These are phyloP conservation scores for Agarophyton chilense DNA, from an alignment of 23 red algal species.

Conservation along the genomic window DNA sequence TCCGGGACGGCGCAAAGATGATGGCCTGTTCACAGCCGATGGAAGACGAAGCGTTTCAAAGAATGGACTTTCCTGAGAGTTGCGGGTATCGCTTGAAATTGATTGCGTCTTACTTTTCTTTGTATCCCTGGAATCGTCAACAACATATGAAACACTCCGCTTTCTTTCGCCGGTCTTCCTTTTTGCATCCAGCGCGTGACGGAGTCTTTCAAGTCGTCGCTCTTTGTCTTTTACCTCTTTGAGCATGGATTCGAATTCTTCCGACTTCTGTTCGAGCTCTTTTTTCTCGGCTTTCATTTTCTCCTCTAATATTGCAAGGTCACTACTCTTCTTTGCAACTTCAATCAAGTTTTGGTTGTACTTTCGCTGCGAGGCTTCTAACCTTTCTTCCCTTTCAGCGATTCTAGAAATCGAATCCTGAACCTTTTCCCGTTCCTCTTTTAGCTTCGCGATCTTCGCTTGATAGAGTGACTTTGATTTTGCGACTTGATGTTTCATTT, in stretches of 20 bases:
- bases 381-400: not conserved
- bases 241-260: not conserved
- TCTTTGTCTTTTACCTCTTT: not conserved
- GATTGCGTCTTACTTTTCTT: not conserved
- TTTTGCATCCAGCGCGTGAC: not conserved
- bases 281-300: not conserved
- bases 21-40: conserved; percentile 2
- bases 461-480: not conserved
- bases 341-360: not conserved
- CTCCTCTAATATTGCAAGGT: not conserved
- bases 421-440: not conserved
- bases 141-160: not conserved
- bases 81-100: not conserved
- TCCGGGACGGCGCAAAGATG: not conserved
- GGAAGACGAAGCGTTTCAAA: not conserved
- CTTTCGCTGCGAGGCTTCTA: not conserved
- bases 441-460: not conserved
- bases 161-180: not conserved
- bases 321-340: not conserved
- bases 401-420: not conserved
- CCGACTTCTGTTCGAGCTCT: not conserved
- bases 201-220: not conserved
- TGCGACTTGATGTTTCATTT: not conserved
- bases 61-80: not conserved
- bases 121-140: not conserved